A percentile compares a stretch with the other conserved stretches of the same genome.
These are phyloP conservation scores for Leptodermis oblonga DNA, from an alignment of 257 asterid species.

Conservation along the genomic window DNA sequence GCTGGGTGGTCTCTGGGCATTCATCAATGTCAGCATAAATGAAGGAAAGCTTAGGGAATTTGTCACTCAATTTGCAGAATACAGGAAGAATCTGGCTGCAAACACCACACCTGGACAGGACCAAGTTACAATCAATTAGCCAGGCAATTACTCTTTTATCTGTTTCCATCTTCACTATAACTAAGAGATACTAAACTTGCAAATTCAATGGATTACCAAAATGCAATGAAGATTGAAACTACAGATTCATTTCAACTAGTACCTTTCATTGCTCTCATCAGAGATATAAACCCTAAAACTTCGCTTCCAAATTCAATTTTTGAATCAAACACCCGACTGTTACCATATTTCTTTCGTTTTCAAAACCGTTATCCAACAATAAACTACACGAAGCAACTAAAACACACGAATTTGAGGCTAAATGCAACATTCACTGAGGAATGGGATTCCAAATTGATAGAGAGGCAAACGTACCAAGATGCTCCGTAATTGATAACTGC, in stretches of 20 bases:
- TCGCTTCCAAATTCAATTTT: conserved; percentile 26
- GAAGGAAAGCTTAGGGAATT: conserved; percentile 64
- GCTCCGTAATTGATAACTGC: conserved; percentile 87
- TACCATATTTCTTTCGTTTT: neutral
- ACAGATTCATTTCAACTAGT: neutral
- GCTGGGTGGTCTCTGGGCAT: conserved; percentile 84
- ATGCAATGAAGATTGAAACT: neutral
- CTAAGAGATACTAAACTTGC: neutral
- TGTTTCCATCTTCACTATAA: neutral
- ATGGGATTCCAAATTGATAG: too few relatives aligned
- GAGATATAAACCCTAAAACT: too few relatives aligned
- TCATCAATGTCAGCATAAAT: conserved; percentile 88
- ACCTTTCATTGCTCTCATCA: neutral
- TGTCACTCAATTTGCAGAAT: conserved; percentile 51
- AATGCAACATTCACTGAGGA: neutral
- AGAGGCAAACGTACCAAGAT: conserved; percentile 80
- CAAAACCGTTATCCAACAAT: neutral
- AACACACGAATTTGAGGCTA: neutral
- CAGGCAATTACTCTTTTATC: neutral
- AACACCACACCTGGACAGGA: conserved; percentile 60
- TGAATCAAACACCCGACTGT: conserved; percentile 33
- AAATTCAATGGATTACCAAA: too few relatives aligned
- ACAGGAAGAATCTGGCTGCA: conserved; percentile 81
- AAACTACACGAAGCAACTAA: neutral
- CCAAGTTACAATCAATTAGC: neutral